Percentiles rank a stretch among this genome's conserved stretches.
phyloP scores from a whole-genome alignment of 345 rosid genomes.

The Eucalyptus regnans region DNA sequence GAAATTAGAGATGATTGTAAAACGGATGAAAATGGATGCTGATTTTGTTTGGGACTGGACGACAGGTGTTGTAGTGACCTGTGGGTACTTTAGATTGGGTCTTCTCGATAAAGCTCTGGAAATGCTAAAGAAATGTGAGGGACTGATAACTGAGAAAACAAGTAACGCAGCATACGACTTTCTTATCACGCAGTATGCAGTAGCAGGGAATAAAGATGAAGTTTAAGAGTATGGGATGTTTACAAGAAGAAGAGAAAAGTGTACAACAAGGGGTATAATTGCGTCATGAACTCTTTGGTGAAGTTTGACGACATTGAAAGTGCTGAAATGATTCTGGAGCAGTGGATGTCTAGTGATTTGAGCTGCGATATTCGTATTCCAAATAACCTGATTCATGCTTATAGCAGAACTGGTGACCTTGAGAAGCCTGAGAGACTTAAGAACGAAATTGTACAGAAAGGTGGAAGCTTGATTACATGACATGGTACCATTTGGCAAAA shows the following conservation, averaged over 20 bases:
- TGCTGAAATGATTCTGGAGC: slow-evolving; percentile 23
- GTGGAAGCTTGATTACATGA: background rate
- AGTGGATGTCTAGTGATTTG: slow-evolving; percentile 16
- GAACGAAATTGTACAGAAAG: background rate
- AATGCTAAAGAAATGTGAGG: slow-evolving; percentile 19
- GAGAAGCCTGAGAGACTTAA: slow-evolving; percentile 15
- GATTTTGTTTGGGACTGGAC: slow-evolving; percentile 4
- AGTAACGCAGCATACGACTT: background rate
- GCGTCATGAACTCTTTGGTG: slow-evolving; percentile 6
- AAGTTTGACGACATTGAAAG: slow-evolving; percentile 26
- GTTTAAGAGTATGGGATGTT: slow-evolving; percentile 25
- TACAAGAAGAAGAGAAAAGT: slow-evolving; percentile 2
- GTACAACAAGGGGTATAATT: slow-evolving; percentile 2
- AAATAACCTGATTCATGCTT: slow-evolving; percentile 13
- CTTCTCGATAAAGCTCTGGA: slow-evolving; percentile 10
- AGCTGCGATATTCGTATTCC: slow-evolving; percentile 1
- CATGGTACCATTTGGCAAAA: slow-evolving; percentile 14
- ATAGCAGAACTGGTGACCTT: slow-evolving; percentile 8
- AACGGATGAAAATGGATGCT: slow-evolving; percentile 12
- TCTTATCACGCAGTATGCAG: slow-evolving; percentile 15
- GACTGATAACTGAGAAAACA: background rate
- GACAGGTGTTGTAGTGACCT: background rate
- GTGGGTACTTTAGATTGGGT: slow-evolving; percentile 5
- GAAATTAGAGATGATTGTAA: slow-evolving; percentile 8
- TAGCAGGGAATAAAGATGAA: slow-evolving; percentile 24